A percentile compares a stretch with the other conserved stretches of the same genome.
Conservation (phyloP, 257 asterid species). For the Paraleonurus japonicus region DNA sequence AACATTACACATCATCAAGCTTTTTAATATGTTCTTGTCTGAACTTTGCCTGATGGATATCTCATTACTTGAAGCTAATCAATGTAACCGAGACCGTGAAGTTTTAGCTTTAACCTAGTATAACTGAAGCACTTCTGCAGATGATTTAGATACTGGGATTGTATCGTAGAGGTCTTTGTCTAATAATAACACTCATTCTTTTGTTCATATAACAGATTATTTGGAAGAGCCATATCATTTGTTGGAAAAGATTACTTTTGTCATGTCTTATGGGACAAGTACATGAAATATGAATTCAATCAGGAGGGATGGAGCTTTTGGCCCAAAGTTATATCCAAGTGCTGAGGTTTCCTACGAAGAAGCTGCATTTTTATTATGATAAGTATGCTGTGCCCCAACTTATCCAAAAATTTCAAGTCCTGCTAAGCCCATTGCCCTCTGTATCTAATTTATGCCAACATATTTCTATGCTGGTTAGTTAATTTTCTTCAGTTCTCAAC, state of each 20-base stretch:
- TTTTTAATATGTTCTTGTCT: background rate
- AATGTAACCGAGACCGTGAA: constrained; percentile 1
- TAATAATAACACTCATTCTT: constrained; percentile 10
- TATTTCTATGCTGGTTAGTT: background rate
- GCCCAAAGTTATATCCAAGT: constrained; percentile 74
- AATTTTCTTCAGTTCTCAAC: background rate
- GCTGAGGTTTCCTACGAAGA: constrained; percentile 60
- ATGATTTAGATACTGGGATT: constrained; percentile 12
- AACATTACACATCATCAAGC: background rate
- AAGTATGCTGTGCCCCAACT: constrained; percentile 53
- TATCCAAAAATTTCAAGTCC: background rate
- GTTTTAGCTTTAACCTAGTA: constrained; percentile 6
- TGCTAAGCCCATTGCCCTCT: background rate
- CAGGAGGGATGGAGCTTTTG: constrained; percentile 71
- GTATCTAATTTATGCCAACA: background rate
- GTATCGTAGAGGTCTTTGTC: constrained; percentile 16
- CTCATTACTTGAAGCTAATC: constrained; percentile 8
- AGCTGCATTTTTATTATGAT: constrained; percentile 67
- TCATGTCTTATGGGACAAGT: constrained; percentile 82
- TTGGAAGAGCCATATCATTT: constrained; percentile 66
- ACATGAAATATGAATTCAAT: constrained; percentile 69
- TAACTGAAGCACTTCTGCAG: constrained; percentile 8
- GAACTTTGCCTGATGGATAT: constrained; percentile 5
- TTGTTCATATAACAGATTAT: constrained; percentile 52
- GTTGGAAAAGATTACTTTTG: constrained; percentile 80